Base-by-base conservation (phyloP, 2,329 filamentous ascomycete species). In the Pseudogymnoascus sp. region DNA sequence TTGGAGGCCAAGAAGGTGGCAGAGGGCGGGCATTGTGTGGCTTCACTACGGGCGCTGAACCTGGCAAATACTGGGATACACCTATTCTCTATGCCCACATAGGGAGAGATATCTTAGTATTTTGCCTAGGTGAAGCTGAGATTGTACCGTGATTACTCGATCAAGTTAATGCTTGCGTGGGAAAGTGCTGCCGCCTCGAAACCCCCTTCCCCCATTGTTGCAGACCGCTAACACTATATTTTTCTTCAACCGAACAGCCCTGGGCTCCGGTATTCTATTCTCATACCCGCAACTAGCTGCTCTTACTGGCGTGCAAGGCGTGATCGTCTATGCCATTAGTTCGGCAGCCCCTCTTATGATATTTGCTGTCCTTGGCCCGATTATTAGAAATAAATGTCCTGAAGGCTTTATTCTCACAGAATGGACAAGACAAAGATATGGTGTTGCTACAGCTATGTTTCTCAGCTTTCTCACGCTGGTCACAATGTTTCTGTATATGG, bases 161-260 rank as follows among this genome's bases (percentile, higher is more conserved):
- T 90, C 90, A 94, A 94, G 90, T 90, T 93, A 94, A 93, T 92
- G 88, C 90, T 94, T 94, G 90, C 90, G 90, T 93, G 90, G 87
- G 90, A 89, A 93, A 92, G 90, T 93, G 90, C 89, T 92, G 90
- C 90, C 90, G 89, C 89, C 91, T 77, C 78, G 74, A 76, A 74
- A 73, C 69, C 71, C 71, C 71, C 69, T 68, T 70, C 65, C 66
- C 63, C 61, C 61, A 67, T 53, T 66, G 68, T 69, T 66, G 69
- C 69, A 60, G 62, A 67, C 66, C 73, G 76, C 79, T 83, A 76
- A 83, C 75, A 73, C 71, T 69, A 73, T 59, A 62, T 62, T 18
- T 67, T 44, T 65, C 23, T 60, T 59, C 62, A 56, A 66, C 62
- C 66, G 67, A 31, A 70, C 75, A 94, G 90, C 87, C 69, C 85